phyloP scores from a whole-genome alignment of 1,284 basidiomycete genomes.

The Sporisorium graminicola region DNA sequence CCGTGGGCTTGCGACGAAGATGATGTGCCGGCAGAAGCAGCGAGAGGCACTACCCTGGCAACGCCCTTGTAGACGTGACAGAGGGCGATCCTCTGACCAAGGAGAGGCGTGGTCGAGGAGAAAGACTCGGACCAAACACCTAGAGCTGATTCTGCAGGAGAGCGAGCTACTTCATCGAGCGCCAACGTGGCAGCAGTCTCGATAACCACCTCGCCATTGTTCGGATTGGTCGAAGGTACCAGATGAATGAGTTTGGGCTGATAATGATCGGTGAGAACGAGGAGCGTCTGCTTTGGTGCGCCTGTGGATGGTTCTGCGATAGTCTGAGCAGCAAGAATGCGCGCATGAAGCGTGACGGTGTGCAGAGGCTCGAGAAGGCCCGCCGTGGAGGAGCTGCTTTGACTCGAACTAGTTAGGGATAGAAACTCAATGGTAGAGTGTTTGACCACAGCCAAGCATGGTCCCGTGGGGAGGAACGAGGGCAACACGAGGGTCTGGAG shows the following conservation, averaged over 20 bases:
- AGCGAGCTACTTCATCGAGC: slow-evolving; percentile 53
- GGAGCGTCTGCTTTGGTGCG: slow-evolving; percentile 20
- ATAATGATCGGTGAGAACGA: slow-evolving; percentile 62
- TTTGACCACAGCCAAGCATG: slow-evolving; percentile 46
- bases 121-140: slow-evolving; percentile 36
- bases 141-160: slow-evolving; percentile 55
- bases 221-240: slow-evolving; percentile 3
- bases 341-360: slow-evolving; percentile 39
- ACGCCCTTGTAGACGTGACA: slow-evolving; percentile 57
- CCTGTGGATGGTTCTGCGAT: slow-evolving; percentile 18
- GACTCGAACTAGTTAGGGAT: slow-evolving; percentile 14
- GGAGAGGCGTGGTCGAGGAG: not conserved
- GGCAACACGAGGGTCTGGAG: slow-evolving; percentile 37
- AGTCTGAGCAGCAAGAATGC: slow-evolving; percentile 36
- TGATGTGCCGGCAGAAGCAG: not conserved
- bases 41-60: slow-evolving; percentile 44
- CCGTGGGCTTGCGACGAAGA: not conserved
- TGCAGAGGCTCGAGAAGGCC: slow-evolving; percentile 31
- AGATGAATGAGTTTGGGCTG: slow-evolving; percentile 49
- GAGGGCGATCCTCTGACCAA: slow-evolving; percentile 35
- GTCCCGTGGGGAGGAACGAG: slow-evolving; percentile 41
- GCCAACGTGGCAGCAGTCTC: slow-evolving; percentile 36
- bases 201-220: slow-evolving; percentile 17
- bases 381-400: slow-evolving; percentile 6
- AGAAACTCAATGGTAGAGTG: slow-evolving; percentile 51